Evolutionary conservation across 108 stramenopile genomes (phyloP).

Genomic region (Nitzschia palea): DNA sequence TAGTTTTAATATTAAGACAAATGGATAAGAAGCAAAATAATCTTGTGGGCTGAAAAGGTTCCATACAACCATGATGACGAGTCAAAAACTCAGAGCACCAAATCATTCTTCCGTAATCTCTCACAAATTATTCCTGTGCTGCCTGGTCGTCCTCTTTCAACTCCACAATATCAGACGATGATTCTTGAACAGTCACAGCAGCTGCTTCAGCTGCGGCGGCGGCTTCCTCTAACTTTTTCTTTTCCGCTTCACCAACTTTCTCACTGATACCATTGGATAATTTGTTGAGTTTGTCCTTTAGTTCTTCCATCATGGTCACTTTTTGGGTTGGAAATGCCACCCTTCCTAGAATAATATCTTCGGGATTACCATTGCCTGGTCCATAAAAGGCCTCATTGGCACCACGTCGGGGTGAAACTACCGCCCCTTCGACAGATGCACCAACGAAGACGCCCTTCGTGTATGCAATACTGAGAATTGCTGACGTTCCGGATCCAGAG

Average conservation of each 20-base stretch:
- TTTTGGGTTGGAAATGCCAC: conserved; percentile 19
- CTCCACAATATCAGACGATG: conserved; percentile 22
- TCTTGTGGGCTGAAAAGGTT: too few species aligned
- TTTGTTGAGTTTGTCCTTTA: conserved; percentile 22
- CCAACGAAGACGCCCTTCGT: conserved; percentile 6
- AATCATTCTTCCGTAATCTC: too few species aligned
- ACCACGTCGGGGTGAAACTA: neutral
- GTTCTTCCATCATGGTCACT: conserved; percentile 27
- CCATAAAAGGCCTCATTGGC: conserved; percentile 3
- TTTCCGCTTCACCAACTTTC: neutral
- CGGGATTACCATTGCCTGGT: neutral
- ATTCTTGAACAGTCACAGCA: neutral
- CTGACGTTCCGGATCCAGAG: conserved; percentile 31
- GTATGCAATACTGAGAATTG: conserved; percentile 23
- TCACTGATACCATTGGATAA: conserved; percentile 11
- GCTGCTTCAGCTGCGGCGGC: conserved; percentile 12
- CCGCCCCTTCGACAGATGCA: neutral
- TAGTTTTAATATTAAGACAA: too few species aligned
- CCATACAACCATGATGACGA: too few species aligned
- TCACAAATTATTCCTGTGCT: too few species aligned
- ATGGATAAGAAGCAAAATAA: too few species aligned
- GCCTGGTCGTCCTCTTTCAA: too few species aligned
- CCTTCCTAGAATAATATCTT: neutral
- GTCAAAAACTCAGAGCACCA: too few species aligned
- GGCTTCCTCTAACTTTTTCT: neutral